Conservation (phyloP, 2,329 filamentous ascomycete genomes). For the Aureobasidium subglaciale region DNA sequence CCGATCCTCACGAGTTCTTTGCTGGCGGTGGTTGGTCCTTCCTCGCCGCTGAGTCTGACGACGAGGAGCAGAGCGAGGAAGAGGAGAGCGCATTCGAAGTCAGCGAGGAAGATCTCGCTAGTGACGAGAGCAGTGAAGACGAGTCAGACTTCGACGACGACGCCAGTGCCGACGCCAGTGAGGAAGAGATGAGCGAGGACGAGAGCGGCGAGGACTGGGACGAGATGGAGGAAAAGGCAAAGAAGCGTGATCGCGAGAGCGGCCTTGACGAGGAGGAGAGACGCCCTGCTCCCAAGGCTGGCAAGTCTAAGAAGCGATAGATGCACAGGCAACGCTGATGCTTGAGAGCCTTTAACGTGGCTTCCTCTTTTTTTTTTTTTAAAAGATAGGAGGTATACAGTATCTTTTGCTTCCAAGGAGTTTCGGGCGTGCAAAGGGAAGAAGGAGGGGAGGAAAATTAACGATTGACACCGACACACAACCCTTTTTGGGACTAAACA, state of each 20-base stretch:
- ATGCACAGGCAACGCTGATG: background rate
- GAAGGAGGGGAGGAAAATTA: background rate
- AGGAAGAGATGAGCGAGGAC: slow-evolving; percentile 50
- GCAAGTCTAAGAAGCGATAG: slow-evolving; percentile 58
- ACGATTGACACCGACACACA: background rate
- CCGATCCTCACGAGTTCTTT: slow-evolving; percentile 93
- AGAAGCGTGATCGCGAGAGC: slow-evolving; percentile 53
- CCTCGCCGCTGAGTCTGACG: slow-evolving; percentile 78
- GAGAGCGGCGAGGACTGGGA: slow-evolving; percentile 88
- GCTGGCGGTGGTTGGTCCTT: slow-evolving; percentile 93
- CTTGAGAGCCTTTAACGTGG: background rate
- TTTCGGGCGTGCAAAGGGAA: slow-evolving; percentile 12
- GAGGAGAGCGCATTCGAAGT: slow-evolving; percentile 92
- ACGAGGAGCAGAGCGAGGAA: slow-evolving; percentile 67
- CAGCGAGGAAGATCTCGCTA: slow-evolving; percentile 70
- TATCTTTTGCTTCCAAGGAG: background rate
- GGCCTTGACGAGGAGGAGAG: slow-evolving; percentile 48
- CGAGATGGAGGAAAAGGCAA: slow-evolving; percentile 81
- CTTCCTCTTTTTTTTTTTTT: too few species aligned
- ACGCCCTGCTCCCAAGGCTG: slow-evolving; percentile 37
- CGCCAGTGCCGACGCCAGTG: slow-evolving; percentile 71
- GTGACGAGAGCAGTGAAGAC: slow-evolving; percentile 75
- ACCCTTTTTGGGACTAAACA: background rate
- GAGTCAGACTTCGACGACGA: slow-evolving; percentile 93
- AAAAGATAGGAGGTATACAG: background rate